Evolutionary conservation across 1,284 basidiomycete genomes (phyloP).

Genomic region (Malassezia equina): DNA sequence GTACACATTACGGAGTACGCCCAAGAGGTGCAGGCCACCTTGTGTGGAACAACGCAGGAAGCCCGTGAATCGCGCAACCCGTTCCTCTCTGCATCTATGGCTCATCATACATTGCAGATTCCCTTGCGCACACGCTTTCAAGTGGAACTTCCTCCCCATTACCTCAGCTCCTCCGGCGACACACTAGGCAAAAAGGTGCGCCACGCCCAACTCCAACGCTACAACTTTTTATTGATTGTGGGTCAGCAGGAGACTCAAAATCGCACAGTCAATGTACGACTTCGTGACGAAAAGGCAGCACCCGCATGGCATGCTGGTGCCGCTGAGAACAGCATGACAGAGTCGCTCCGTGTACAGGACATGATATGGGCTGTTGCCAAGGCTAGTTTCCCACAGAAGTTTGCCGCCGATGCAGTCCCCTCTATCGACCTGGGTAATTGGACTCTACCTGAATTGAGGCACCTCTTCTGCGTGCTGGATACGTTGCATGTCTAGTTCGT

Average conservation of each 20-base stretch:
- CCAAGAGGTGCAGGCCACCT: conserved; percentile 14
- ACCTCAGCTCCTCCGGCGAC: conserved; percentile 22
- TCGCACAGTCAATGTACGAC: conserved; percentile 29
- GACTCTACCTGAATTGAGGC: conserved; percentile 18
- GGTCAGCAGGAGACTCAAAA: conserved; percentile 33
- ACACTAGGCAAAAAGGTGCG: conserved; percentile 34
- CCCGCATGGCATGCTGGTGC: conserved; percentile 5
- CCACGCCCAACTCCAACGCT: conserved; percentile 29
- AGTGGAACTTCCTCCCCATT: conserved; percentile 30
- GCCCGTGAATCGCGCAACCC: neutral
- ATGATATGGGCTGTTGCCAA: neutral
- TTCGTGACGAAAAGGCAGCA: conserved; percentile 20
- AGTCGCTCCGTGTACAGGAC: conserved; percentile 1
- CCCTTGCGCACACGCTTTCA: conserved; percentile 25
- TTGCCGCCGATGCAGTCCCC: neutral
- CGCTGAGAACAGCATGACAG: neutral
- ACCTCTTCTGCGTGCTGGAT: conserved; percentile 23
- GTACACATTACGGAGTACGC: conserved; percentile 21
- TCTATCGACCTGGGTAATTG: conserved; percentile 21
- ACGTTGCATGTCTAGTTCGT: conserved; percentile 17
- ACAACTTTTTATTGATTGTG: conserved; percentile 41
- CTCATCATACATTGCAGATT: conserved; percentile 2
- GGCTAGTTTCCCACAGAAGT: conserved; percentile 5
- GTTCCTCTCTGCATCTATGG: conserved; percentile 2
- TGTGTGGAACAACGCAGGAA: conserved; percentile 21